A percentile compares a stretch with the other conserved stretches of the same genome.
Conservation (phyloP, 1,139 yeast species). For the Candida neerlandica region DNA sequence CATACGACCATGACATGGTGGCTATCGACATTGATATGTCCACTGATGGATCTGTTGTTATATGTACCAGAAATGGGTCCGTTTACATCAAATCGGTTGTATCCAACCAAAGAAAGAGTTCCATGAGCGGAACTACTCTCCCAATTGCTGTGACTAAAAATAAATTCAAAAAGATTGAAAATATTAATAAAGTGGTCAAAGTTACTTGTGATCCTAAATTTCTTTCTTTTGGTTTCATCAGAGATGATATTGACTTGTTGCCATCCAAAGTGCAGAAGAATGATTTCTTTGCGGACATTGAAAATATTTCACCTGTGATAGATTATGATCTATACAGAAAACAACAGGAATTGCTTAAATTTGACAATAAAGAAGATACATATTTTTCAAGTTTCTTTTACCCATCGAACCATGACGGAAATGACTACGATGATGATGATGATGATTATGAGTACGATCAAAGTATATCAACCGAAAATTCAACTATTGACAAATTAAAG, state of each 20-base stretch:
- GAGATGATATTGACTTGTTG: slow-evolving; percentile 61
- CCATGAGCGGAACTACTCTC: slow-evolving; percentile 22
- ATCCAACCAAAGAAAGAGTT: slow-evolving; percentile 28
- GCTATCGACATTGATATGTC: slow-evolving; percentile 67
- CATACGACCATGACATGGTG: slow-evolving; percentile 52
- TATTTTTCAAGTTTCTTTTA: slow-evolving; percentile 32
- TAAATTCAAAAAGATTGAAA: slow-evolving; percentile 59
- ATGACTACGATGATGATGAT: slow-evolving; percentile 17
- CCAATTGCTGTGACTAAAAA: slow-evolving; percentile 32
- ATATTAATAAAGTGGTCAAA: slow-evolving; percentile 53
- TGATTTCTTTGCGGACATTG: slow-evolving; percentile 49
- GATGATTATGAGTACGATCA: slow-evolving; percentile 18
- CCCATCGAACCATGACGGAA: slow-evolving; percentile 18
- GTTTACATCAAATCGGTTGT: slow-evolving; percentile 45
- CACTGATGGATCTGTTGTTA: slow-evolving; percentile 66
- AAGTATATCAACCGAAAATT: background rate
- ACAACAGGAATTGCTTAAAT: slow-evolving; percentile 36
- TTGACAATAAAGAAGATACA: slow-evolving; percentile 19
- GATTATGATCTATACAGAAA: slow-evolving; percentile 30
- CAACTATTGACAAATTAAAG: slow-evolving; percentile 21
- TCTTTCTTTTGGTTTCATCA: slow-evolving; percentile 67
- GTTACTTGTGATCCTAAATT: slow-evolving; percentile 72
- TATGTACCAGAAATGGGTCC: slow-evolving; percentile 70
- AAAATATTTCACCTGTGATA: slow-evolving; percentile 48
- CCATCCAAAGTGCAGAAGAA: slow-evolving; percentile 52